Conservation (phyloP, 2,329 filamentous ascomycete genomes). For the Calonectria fujianensis region DNA sequence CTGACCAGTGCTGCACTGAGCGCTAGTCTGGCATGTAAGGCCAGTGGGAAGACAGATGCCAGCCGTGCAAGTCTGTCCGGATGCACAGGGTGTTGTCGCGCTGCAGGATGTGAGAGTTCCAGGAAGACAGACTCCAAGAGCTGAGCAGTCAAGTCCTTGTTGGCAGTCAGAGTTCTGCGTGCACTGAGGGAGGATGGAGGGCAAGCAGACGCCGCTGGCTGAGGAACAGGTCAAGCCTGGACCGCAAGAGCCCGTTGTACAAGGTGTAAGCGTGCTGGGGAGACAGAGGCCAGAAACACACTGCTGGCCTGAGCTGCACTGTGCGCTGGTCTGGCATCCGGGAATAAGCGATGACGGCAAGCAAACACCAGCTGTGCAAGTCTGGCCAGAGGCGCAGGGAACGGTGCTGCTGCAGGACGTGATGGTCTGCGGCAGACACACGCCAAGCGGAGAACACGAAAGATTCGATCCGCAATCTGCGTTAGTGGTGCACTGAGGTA, state of each 20-base stretch:
- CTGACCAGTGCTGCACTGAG: constrained; percentile 17
- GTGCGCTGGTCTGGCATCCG: not conserved
- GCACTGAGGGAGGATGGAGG: constrained; percentile 1
- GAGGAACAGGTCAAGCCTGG: constrained; percentile 6
- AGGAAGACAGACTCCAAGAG: constrained; percentile 17
- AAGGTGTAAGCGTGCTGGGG: constrained; percentile 8
- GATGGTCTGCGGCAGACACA: constrained; percentile 3
- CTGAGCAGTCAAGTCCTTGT: not conserved
- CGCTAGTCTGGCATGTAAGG: not conserved
- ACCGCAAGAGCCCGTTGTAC: constrained; percentile 12
- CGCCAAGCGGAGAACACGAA: constrained; percentile 14
- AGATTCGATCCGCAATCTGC: not conserved
- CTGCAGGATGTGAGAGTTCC: not conserved
- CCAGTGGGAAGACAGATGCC: constrained; percentile 4
- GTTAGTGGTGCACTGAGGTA: not conserved
- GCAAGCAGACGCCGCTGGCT: constrained; percentile 13
- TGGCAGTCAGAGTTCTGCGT: constrained; percentile 17
- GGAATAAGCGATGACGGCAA: constrained; percentile 16
- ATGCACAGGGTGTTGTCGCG: not conserved
- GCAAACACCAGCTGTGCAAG: constrained; percentile 9
- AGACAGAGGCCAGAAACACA: constrained; percentile 17
- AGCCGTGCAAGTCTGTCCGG: not conserved
- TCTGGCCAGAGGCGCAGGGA: constrained; percentile 6
- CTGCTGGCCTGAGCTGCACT: constrained; percentile 11
- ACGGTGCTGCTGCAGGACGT: not conserved